These are phyloP conservation scores for Penicillium carneum DNA, from an alignment of 2,329 filamentous ascomycete species.

Conservation along the genomic window DNA sequence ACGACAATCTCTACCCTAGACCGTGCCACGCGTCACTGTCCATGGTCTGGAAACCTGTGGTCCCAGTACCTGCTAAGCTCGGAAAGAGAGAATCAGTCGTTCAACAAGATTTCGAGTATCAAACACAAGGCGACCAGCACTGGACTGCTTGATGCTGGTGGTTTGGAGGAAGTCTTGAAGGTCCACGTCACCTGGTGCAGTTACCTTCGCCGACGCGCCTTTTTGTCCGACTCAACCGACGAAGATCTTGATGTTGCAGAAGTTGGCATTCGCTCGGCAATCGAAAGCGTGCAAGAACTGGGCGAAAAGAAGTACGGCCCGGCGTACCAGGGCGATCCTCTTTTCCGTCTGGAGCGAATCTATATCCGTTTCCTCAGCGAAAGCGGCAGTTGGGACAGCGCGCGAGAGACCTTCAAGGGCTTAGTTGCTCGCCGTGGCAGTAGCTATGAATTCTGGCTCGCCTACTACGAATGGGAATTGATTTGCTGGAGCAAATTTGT, in stretches of 20 bases:
- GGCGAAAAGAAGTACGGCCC: slow-evolving; percentile 79
- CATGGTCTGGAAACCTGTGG: slow-evolving; percentile 92
- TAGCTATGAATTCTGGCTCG: slow-evolving; percentile 91
- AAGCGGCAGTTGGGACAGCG: slow-evolving; percentile 77
- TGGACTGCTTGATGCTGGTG: slow-evolving; percentile 81
- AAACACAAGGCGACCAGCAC: slow-evolving; percentile 92
- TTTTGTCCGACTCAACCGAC: slow-evolving; percentile 74
- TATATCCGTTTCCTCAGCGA: slow-evolving; percentile 91
- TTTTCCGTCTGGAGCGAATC: slow-evolving; percentile 87
- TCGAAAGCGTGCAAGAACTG: slow-evolving; percentile 81
- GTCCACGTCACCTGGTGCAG: slow-evolving; percentile 95
- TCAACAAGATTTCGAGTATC: slow-evolving; percentile 82
- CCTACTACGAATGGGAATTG: slow-evolving; percentile 93
- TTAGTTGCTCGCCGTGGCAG: slow-evolving; percentile 74
- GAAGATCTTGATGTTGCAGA: slow-evolving; percentile 90
- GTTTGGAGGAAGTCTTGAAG: slow-evolving; percentile 85
- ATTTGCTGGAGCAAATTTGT: slow-evolving; percentile 68
- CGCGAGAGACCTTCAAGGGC: slow-evolving; percentile 77
- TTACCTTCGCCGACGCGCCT: slow-evolving; percentile 85
- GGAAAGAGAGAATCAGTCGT: slow-evolving; percentile 77
- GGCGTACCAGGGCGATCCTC: slow-evolving; percentile 82
- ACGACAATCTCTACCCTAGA: slow-evolving; percentile 74
- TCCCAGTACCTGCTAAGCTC: slow-evolving; percentile 84
- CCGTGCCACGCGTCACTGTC: slow-evolving; percentile 86
- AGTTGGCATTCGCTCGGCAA: slow-evolving; percentile 81